Evolutionary conservation across 176 grass and related monocot species (phyloP).

Genomic region (Carex kokanica): DNA sequence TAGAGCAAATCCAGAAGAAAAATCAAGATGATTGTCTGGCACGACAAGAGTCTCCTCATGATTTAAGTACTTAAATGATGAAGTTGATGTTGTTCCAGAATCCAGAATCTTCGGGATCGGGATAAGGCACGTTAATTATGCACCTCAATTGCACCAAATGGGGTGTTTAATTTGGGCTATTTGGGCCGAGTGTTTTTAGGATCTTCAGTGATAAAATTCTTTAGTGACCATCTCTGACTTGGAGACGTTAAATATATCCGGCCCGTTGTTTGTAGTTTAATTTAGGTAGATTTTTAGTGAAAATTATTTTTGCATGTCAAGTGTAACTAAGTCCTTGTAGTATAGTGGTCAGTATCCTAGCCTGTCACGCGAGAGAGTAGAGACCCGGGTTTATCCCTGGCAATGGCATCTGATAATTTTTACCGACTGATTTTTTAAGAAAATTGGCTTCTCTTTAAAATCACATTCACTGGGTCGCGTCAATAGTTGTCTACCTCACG

Average conservation of each 20-base stretch:
- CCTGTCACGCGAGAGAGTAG: slow-evolving; percentile 37
- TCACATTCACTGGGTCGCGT: too few relatives aligned
- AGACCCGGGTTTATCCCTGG: slow-evolving; percentile 43
- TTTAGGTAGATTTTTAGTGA: too few relatives aligned
- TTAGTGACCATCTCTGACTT: neutral
- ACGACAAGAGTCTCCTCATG: too few relatives aligned
- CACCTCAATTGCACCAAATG: neutral
- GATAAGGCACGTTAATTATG: neutral
- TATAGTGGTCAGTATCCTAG: slow-evolving; percentile 41
- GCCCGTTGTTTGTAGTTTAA: neutral
- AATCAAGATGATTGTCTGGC: too few relatives aligned
- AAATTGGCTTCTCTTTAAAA: too few relatives aligned
- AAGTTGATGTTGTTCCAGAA: neutral
- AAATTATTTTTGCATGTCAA: too few relatives aligned
- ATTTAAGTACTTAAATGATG: too few relatives aligned
- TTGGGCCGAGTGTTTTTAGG: neutral
- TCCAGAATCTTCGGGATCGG: neutral
- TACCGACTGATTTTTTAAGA: too few relatives aligned
- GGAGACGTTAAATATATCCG: neutral
- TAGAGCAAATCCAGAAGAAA: too few relatives aligned
- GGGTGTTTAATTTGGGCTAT: neutral
- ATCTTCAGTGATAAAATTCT: too few relatives aligned
- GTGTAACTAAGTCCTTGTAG: slow-evolving; percentile 20
- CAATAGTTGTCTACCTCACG: too few relatives aligned
- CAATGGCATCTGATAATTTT: slow-evolving; percentile 17